Conservation (phyloP, 495 filamentous ascomycete genomes). For the Talaromyces ruber region DNA sequence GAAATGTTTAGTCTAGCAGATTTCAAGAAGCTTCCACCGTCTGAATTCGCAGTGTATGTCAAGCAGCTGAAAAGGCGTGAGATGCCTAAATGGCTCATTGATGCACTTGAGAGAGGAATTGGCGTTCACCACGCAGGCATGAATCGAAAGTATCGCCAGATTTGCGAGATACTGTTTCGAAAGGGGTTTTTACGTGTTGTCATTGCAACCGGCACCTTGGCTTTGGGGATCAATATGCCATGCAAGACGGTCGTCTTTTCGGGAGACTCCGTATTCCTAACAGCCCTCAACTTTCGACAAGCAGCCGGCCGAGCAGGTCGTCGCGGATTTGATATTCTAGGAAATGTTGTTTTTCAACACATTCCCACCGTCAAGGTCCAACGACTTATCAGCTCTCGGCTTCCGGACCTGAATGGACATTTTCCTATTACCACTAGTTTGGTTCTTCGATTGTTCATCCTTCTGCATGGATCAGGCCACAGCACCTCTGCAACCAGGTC, state of each 20-base stretch:
- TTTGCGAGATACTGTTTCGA: constrained; percentile 51
- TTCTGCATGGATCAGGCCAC: constrained; percentile 55
- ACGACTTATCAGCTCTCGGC: constrained; percentile 57
- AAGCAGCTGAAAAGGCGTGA: constrained; percentile 32
- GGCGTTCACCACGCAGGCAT: constrained; percentile 73
- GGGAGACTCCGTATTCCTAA: constrained; percentile 63
- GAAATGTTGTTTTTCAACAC: constrained; percentile 70
- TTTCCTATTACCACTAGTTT: constrained; percentile 70
- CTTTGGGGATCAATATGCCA: constrained; percentile 78
- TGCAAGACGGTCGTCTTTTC: constrained; percentile 74
- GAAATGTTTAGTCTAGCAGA: constrained; percentile 60
- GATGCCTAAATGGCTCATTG: constrained; percentile 38
- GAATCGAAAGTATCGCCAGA: constrained; percentile 66
- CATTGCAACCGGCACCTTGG: constrained; percentile 68
- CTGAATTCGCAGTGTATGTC: constrained; percentile 45
- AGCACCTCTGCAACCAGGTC: constrained; percentile 51
- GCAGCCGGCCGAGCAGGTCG: constrained; percentile 69
- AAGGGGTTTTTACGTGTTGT: constrained; percentile 65
- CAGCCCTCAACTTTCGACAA: constrained; percentile 67
- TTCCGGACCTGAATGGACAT: constrained; percentile 68
- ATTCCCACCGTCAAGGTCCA: constrained; percentile 45
- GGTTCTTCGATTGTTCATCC: constrained; percentile 56
- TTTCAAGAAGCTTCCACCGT: constrained; percentile 35
- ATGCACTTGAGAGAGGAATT: constrained; percentile 53
- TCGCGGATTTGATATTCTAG: constrained; percentile 70